Percentiles rank a stretch among this genome's conserved stretches.
Conservation (phyloP, 306 rosid species). For the Calophaca sinica region DNA sequence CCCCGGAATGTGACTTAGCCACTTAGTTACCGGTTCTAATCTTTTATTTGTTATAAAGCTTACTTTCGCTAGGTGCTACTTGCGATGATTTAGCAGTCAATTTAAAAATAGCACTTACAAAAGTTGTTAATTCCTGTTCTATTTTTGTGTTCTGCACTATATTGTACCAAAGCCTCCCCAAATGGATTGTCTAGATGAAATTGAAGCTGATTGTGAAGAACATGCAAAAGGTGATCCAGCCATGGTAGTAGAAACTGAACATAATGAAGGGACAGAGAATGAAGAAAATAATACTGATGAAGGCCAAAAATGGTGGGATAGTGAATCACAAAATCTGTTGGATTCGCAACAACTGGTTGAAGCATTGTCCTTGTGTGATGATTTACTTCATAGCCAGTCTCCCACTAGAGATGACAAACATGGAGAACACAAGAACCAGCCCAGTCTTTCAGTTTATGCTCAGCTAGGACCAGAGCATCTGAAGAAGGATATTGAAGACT, state of each 20-base stretch:
- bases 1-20: not conserved
- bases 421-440: conserved; percentile 50
- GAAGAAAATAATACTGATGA: conserved; percentile 59
- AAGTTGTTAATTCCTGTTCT: conserved; percentile 41
- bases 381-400: conserved; percentile 83
- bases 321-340: conserved; percentile 81
- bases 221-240: conserved; percentile 44
- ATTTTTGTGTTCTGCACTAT: conserved; percentile 12
- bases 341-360: conserved; percentile 87
- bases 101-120: conserved; percentile 17
- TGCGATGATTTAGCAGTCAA: conserved; percentile 14
- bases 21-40: not conserved
- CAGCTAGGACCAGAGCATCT: conserved; percentile 72
- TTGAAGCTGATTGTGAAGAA: conserved; percentile 52
- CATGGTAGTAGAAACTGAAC: conserved; percentile 43
- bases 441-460: conserved; percentile 69
- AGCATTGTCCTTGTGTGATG: conserved; percentile 72
- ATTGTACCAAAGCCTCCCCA: conserved; percentile 40
- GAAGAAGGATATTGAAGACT: conserved; percentile 83
- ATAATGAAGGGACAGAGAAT: conserved; percentile 43
- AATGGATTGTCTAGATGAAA: conserved; percentile 52
- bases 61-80: conserved; percentile 17
- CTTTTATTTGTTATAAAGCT: not conserved
- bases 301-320: conserved; percentile 83
- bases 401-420: conserved; percentile 58